Conservation (phyloP, 192 early-diverging fungal species). For the Rhizophagus clarus region DNA sequence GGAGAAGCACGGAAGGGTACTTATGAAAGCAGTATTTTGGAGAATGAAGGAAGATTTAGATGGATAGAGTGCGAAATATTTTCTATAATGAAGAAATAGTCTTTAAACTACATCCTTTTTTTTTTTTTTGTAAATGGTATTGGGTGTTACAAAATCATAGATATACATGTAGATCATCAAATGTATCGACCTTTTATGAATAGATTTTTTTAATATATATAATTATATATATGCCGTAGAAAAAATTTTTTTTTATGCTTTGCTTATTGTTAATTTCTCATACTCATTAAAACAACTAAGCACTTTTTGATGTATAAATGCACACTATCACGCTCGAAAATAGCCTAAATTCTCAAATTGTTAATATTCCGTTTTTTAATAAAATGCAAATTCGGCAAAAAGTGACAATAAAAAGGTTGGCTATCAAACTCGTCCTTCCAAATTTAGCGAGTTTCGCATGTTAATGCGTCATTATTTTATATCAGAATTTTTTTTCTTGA, state of each 20-base stretch:
- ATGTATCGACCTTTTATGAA: too few relatives aligned
- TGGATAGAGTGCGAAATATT: constrained; percentile 11
- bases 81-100: background rate
- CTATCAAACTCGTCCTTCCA: background rate
- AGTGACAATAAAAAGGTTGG: too few relatives aligned
- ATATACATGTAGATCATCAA: too few relatives aligned
- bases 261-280: too few relatives aligned
- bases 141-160: too few relatives aligned
- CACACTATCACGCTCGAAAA: background rate
- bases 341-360: background rate
- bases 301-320: background rate
- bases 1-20: constrained; percentile 3
- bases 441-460: background rate
- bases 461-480: background rate
- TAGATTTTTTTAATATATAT: too few relatives aligned
- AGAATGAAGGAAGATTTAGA: background rate
- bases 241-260: too few relatives aligned
- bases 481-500: background rate
- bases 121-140: too few relatives aligned
- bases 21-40: constrained; percentile 3
- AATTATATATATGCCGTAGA: too few relatives aligned
- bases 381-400: too few relatives aligned
- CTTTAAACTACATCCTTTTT: too few relatives aligned
- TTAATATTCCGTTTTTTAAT: too few relatives aligned
- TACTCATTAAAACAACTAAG: background rate